Conservation (phyloP, 2,329 filamentous ascomycete species). For the Lojkania enalia region DNA sequence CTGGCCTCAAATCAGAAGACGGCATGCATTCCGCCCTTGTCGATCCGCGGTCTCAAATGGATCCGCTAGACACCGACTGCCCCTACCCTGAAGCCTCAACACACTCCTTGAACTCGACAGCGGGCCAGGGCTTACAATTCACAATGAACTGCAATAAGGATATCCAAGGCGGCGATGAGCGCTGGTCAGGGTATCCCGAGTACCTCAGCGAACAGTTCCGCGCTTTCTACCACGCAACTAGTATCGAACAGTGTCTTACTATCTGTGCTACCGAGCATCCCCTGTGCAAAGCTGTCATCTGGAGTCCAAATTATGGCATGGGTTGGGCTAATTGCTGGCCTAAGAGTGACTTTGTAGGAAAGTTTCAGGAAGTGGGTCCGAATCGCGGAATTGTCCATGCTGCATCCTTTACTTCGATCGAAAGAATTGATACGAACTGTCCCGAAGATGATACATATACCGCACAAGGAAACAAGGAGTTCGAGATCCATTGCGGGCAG, state of each 20-base stretch:
- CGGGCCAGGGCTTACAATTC: no score
- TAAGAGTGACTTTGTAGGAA: slow-evolving; percentile 23
- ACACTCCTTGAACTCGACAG: slow-evolving; percentile 24
- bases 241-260: slow-evolving; percentile 31
- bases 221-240: slow-evolving; percentile 32
- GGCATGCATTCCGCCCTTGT: slow-evolving; percentile 29
- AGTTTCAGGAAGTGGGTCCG: slow-evolving; percentile 10
- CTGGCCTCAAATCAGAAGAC: slow-evolving; percentile 7
- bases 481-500: slow-evolving; percentile 36
- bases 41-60: slow-evolving; percentile 22
- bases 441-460: slow-evolving; percentile 20
- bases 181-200: slow-evolving; percentile 25
- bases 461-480: slow-evolving; percentile 19
- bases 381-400: slow-evolving; percentile 26
- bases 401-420: slow-evolving; percentile 29
- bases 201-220: slow-evolving; percentile 18
- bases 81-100: slow-evolving; percentile 25
- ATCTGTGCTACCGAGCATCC: slow-evolving; percentile 34
- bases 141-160: slow-evolving; percentile 34
- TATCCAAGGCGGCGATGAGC: slow-evolving; percentile 23
- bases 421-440: slow-evolving; percentile 26
- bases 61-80: slow-evolving; percentile 23
- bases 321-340: slow-evolving; percentile 41
- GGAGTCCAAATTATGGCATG: slow-evolving; percentile 31
- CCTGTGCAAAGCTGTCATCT: slow-evolving; percentile 33